Evolutionary conservation across 352 stramenopile species (phyloP).

Genomic region (Blastocystis sp.): DNA sequence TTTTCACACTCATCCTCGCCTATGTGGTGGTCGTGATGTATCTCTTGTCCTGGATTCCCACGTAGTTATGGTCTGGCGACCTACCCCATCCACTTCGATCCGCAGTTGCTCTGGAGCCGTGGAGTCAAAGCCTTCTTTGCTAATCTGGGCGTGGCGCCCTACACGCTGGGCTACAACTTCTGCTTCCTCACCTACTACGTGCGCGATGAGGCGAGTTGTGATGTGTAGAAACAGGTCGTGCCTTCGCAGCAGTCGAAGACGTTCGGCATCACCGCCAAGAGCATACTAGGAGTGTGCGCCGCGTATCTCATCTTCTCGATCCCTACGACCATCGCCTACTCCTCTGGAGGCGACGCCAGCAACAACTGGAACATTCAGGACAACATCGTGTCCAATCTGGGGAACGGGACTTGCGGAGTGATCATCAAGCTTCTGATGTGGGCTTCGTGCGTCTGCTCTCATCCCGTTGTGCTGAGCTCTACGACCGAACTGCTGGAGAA

Average conservation of each 20-base stretch:
- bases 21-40: slow-evolving; percentile 38
- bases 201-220: background rate
- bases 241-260: background rate
- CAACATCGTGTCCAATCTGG: slow-evolving; percentile 12
- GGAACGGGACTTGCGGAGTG: background rate
- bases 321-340: background rate
- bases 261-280: background rate
- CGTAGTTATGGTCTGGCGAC: background rate
- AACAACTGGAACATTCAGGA: background rate
- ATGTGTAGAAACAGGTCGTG: slow-evolving; percentile 1
- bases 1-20: slow-evolving; percentile 40
- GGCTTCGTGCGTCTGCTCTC: slow-evolving; percentile 10
- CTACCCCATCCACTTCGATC: background rate
- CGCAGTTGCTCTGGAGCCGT: background rate
- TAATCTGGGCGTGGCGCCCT: background rate
- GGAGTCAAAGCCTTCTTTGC: background rate
- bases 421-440: slow-evolving; percentile 25
- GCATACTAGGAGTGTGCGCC: background rate
- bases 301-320: slow-evolving; percentile 26
- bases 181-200: slow-evolving; percentile 55
- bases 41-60: background rate
- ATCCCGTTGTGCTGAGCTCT: background rate
- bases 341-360: background rate
- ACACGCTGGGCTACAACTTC: slow-evolving; percentile 50
- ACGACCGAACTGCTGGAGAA: slow-evolving; percentile 26